Evolutionary conservation across 345 rosid genomes (phyloP), one percentile per base, ranked within the genome.

Genomic region (Aquilaria yunnanensis): DNA sequence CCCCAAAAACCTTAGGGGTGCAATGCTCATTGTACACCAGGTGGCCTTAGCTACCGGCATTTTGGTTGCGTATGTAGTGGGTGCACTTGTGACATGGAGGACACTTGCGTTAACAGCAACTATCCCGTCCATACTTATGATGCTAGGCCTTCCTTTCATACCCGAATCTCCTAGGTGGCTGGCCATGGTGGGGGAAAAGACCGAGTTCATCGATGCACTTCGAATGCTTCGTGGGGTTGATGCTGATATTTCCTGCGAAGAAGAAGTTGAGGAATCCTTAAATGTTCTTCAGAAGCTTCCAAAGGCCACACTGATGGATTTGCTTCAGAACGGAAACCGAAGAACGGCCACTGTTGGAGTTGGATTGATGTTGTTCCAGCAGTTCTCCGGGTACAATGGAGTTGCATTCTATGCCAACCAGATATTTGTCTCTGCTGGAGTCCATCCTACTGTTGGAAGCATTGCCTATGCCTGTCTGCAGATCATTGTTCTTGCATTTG

Each of bases 141-240:
- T 81, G 67, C 51, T 78, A 8, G 96, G 94, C 41, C 86, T 89
- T 63, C 74, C 80, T 71, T 75, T 78, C 75, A 83, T 87, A 72
- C 96, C 92, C 8, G 96, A 87, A 72, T 89, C 96, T 54, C 96
- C 94, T 3, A 85, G 96, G 77, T 89, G 94, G 96, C 84, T 85
- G 80, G 96, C 94, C 63, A 93, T 84, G 74, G 77, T 54, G 49
- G 86, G 97, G 34, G 67, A 67, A 41, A 61, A 74, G 49, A 67
- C 76, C 29, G 91, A 87, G 73, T 89, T 87, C 67, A 70, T 81
- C 68, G 77, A 66, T 37, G 80, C 96, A 43, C 71, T 93, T 37
- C 81, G 77, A 70, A 84, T 70, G 69, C 92, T 93, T 63, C 93
- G 94, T 29, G 96, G 97, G 72, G 74, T 83, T 78, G 78, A 79